Conservation (phyloP, 1,284 basidiomycete species). For the Apiotrichum veenhuisii region DNA sequence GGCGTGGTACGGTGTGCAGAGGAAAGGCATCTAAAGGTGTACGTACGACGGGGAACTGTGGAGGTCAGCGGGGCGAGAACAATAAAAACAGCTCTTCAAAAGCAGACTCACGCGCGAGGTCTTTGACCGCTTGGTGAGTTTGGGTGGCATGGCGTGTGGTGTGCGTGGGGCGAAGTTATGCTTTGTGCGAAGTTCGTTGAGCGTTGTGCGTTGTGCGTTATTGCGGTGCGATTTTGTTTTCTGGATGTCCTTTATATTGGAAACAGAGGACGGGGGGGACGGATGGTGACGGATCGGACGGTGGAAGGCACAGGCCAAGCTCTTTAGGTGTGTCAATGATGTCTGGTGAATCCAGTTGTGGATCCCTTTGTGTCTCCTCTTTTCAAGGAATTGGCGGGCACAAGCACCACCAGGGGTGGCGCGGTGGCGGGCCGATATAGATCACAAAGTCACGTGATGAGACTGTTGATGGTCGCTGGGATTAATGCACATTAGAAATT, state of each 20-base stretch:
- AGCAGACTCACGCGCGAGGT: constrained; percentile 32
- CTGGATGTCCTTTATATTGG: no score
- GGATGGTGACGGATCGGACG: no score
- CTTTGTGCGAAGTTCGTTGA: neutral
- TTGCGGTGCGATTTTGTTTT: no score
- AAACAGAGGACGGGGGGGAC: no score
- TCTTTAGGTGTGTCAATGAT: no score
- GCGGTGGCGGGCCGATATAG: no score
- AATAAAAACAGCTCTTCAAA: neutral
- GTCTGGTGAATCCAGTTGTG: no score
- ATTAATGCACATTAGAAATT: neutral
- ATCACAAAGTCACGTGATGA: neutral
- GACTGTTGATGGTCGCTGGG: neutral
- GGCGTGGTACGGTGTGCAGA: neutral
- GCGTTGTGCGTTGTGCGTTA: neutral
- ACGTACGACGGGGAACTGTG: constrained; percentile 45
- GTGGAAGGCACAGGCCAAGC: no score
- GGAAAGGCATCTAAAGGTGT: neutral
- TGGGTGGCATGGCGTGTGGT: constrained; percentile 18
- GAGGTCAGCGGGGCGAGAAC: constrained; percentile 14
- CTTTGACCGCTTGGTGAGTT: constrained; percentile 33
- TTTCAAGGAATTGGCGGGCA: no score
- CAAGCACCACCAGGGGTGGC: no score
- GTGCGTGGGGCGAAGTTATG: no score
- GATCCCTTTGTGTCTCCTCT: no score